Percentiles rank a stretch among this genome's conserved stretches.
phyloP scores from a whole-genome alignment of 352 stramenopile genomes.

The Phytophthora syringae region DNA sequence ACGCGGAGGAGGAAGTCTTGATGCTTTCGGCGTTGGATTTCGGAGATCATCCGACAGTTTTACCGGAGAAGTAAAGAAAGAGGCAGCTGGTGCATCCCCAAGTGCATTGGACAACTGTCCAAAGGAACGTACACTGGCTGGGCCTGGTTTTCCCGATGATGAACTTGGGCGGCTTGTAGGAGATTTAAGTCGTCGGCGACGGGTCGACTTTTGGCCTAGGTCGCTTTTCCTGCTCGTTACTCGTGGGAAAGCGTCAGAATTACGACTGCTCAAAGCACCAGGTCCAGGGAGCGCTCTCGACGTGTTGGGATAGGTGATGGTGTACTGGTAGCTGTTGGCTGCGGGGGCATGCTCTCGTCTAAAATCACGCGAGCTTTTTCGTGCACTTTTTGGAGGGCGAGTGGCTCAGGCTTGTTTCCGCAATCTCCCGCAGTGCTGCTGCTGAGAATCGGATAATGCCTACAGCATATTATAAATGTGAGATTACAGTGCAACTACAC shows the following conservation, averaged over 20 bases:
- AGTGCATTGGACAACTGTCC: constrained; percentile 37
- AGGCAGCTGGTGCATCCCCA: constrained; percentile 22
- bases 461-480: constrained; percentile 11
- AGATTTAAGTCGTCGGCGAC: constrained; percentile 36
- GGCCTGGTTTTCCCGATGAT: constrained; percentile 15
- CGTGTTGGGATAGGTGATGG: constrained; percentile 7
- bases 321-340: neutral
- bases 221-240: constrained; percentile 18
- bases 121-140: constrained; percentile 35
- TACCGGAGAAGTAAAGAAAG: constrained; percentile 46
- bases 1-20: constrained; percentile 46
- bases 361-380: constrained; percentile 74
- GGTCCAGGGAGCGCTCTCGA: constrained; percentile 12
- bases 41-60: constrained; percentile 34
- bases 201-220: constrained; percentile 20
- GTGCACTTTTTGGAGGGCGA: constrained; percentile 67
- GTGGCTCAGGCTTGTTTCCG: constrained; percentile 58
- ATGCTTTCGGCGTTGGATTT: constrained; percentile 22
- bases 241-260: constrained; percentile 21
- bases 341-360: constrained; percentile 47
- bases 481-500: constrained; percentile 1
- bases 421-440: constrained; percentile 60
- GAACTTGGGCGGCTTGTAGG: constrained; percentile 39
- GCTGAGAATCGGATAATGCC: constrained; percentile 75
- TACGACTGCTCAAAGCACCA: constrained; percentile 12